Evolutionary conservation across 768 basidiomycete genomes (phyloP).

Genomic region (Pholiota microspora): DNA sequence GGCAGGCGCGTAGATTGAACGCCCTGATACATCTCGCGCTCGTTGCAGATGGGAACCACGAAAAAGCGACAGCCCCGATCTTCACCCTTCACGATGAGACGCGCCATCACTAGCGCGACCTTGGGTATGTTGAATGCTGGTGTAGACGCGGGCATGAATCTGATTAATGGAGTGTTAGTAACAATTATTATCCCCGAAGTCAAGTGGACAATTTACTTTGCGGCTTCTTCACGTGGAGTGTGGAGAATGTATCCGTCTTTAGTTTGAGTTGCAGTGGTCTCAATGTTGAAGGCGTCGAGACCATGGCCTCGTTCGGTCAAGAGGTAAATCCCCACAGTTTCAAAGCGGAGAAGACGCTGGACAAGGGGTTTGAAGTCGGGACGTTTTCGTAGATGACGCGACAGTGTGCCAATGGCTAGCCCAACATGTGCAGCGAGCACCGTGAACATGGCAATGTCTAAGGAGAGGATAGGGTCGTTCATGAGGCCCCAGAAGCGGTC

Average conservation of each 20-base stretch:
- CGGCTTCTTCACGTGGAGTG: slow-evolving; percentile 55
- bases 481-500: slow-evolving; percentile 52
- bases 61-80: slow-evolving; percentile 54
- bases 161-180: slow-evolving; percentile 20
- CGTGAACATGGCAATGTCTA: slow-evolving; percentile 53
- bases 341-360: slow-evolving; percentile 48
- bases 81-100: slow-evolving; percentile 47
- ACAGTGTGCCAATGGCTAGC: slow-evolving; percentile 52
- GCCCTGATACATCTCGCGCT: slow-evolving; percentile 50
- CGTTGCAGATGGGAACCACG: slow-evolving; percentile 53
- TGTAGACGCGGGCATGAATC: slow-evolving; percentile 60
- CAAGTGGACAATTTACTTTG: slow-evolving; percentile 41
- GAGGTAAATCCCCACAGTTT: slow-evolving; percentile 52
- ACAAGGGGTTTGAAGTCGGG: slow-evolving; percentile 51
- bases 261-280: slow-evolving; percentile 56
- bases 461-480: slow-evolving; percentile 48
- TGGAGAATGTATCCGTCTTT: slow-evolving; percentile 50
- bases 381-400: slow-evolving; percentile 44
- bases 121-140: slow-evolving; percentile 53
- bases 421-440: slow-evolving; percentile 52
- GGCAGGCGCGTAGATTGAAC: slow-evolving; percentile 50
- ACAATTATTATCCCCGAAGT: neutral
- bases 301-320: slow-evolving; percentile 59
- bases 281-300: slow-evolving; percentile 58
- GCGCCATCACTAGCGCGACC: slow-evolving; percentile 56